Conservation (phyloP, 2,329 filamentous ascomycete species). For the Chrysoporthe puriensis region DNA sequence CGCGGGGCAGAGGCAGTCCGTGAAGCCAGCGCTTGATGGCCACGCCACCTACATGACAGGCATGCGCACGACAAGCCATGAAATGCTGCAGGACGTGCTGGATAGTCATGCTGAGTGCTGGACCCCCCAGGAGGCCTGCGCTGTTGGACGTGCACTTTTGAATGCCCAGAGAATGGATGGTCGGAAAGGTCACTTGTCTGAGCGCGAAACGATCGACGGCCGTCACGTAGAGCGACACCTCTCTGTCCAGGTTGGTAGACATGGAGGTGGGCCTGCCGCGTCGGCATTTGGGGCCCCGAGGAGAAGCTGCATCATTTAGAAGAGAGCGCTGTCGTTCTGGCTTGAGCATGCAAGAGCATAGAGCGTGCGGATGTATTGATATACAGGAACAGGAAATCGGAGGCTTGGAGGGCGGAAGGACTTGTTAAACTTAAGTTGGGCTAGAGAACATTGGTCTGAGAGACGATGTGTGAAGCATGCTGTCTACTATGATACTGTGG, state of each 20-base stretch:
- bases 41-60: neutral
- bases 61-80: neutral
- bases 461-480: too few species aligned
- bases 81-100: slow-evolving; percentile 1
- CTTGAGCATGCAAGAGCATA: neutral
- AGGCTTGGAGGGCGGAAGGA: too few species aligned
- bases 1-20: neutral
- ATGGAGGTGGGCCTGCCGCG: too few species aligned
- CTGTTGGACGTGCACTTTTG: neutral
- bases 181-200: neutral
- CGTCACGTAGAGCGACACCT: too few species aligned
- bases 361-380: neutral
- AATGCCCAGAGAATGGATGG: neutral
- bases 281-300: neutral
- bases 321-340: neutral
- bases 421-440: too few species aligned
- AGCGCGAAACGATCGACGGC: too few species aligned
- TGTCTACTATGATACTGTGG: too few species aligned
- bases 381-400: neutral
- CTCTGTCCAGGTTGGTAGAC: too few species aligned
- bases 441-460: too few species aligned
- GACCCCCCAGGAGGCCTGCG: neutral
- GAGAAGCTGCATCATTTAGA: neutral
- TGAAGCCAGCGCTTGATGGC: neutral
- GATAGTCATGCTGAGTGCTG: neutral